Conservation (phyloP, 805 yeast species). For the Yarrowia phangngaensis region DNA sequence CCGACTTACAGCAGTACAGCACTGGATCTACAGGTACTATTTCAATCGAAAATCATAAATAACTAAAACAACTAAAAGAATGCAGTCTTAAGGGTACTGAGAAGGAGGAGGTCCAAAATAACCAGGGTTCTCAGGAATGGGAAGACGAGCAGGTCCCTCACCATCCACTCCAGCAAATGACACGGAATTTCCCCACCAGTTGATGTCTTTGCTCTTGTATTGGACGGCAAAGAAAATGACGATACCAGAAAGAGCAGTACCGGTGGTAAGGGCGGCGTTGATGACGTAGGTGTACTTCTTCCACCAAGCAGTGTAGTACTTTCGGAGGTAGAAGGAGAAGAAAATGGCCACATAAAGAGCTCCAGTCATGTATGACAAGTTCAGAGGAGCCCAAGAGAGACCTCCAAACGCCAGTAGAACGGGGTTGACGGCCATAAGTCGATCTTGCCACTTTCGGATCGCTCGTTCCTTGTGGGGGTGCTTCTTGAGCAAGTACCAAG, state of each 20-base stretch:
- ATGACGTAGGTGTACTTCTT: slow-evolving; percentile 51
- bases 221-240: slow-evolving; percentile 46
- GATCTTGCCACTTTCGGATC: slow-evolving; percentile 34
- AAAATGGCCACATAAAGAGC: slow-evolving; percentile 44
- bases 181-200: slow-evolving; percentile 54
- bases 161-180: slow-evolving; percentile 31
- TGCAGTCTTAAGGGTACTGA: slow-evolving; percentile 27
- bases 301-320: slow-evolving; percentile 49
- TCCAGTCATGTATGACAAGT: slow-evolving; percentile 44
- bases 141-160: slow-evolving; percentile 25
- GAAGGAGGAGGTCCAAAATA: slow-evolving; percentile 31
- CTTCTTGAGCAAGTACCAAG: slow-evolving; percentile 30
- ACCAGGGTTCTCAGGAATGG: slow-evolving; percentile 28
- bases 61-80: background rate
- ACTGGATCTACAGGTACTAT: no score
- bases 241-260: slow-evolving; percentile 49
- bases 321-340: slow-evolving; percentile 47
- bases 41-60: background rate
- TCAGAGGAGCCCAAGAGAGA: slow-evolving; percentile 42
- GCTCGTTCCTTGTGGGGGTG: slow-evolving; percentile 25
- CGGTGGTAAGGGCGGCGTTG: slow-evolving; percentile 49
- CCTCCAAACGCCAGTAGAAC: slow-evolving; percentile 48
- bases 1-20: no score
- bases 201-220: slow-evolving; percentile 38
- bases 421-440: slow-evolving; percentile 39